Percentiles rank a stretch among this genome's conserved stretches.
phyloP scores from a whole-genome alignment of 2,329 filamentous ascomycete genomes.

The Pseudogymnoascus sp. region DNA sequence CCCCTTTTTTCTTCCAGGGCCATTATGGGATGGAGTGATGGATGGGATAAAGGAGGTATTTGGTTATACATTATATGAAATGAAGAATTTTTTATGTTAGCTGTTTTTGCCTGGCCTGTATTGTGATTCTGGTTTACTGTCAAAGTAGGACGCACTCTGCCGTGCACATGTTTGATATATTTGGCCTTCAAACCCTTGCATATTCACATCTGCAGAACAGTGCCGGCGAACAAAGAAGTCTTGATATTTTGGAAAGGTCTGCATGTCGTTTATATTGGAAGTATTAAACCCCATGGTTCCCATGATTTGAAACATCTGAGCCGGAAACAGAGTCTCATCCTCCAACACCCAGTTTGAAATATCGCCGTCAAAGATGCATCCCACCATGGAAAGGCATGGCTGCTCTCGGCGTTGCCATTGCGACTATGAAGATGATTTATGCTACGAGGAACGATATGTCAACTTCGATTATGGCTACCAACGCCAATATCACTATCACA shows the following conservation, averaged over 20 bases:
- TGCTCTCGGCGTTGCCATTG: not conserved
- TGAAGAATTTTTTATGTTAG: not conserved
- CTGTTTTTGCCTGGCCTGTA: not conserved
- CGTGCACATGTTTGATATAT: not conserved
- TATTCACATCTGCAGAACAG: not conserved
- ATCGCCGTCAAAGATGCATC: not conserved
- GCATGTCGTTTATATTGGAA: not conserved
- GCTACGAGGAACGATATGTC: not conserved
- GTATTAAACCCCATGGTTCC: not conserved
- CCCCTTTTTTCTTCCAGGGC: slow-evolving; percentile 1
- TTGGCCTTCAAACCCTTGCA: not conserved
- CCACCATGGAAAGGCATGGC: not conserved
- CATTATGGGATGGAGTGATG: slow-evolving; percentile 1
- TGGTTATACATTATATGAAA: slow-evolving; percentile 10
- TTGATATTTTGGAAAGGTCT: not conserved
- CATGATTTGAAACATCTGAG: not conserved
- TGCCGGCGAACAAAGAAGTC: not conserved
- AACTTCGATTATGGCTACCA: not conserved
- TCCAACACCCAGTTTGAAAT: not conserved
- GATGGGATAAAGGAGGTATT: slow-evolving; percentile 3
- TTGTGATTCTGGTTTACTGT: not conserved
- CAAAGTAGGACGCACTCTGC: not conserved
- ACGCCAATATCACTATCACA: not conserved
- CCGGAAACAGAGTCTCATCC: not conserved
- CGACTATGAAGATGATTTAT: not conserved